Evolutionary conservation across 164 flowering plant species (phyloP), one percentile per base, ranked within the genome.

Genomic region (Protea cynaroides): DNA sequence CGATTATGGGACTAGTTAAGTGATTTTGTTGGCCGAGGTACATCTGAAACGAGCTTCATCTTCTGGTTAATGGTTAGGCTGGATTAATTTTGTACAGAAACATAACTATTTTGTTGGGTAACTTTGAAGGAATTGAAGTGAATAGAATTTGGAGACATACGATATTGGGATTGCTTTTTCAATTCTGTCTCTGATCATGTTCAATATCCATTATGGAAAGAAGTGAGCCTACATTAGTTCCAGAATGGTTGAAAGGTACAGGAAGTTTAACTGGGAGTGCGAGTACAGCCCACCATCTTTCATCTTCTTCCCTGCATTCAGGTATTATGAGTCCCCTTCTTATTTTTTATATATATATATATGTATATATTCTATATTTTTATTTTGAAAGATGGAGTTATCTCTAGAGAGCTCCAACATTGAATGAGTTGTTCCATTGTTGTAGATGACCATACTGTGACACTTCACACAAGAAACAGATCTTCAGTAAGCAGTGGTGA

Each of bases 181-280:
- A 57, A 63, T 44, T 70, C 29, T 36, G 50, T 61, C 50, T 61
- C 72, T 71, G 80, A 85, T 83, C 66, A 82, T 83, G 92, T 72
- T 77, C 68, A 65, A 73, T 53, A 55, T 65, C 79, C 73, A 75
- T 68, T 25, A 90, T 90, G 97, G 95, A 84, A 72, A 85, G 82
- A 86, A 79, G 84, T 84, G 95, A 93, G 70, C 97, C 90, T 62
- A 65, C 90, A 38, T 82, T 93, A 72, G 89, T 79, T 69, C 98
- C 98, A 65, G 83, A 87, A 82, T 93, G 98, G 98, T 71, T 93
- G 83, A 88, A 81, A 73, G 82, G 72, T 64, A 47, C 80, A 67
- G 93, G 93, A 72, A 83, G 74, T 72, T 69, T 69, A 63, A 61
- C 75, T 62, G 86, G 88, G 40, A 79, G 83, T 68, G 87, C 88